These are phyloP conservation scores for Arachnopeziza araneosa DNA, from an alignment of 2,329 filamentous ascomycete species.

Conservation along the genomic window DNA sequence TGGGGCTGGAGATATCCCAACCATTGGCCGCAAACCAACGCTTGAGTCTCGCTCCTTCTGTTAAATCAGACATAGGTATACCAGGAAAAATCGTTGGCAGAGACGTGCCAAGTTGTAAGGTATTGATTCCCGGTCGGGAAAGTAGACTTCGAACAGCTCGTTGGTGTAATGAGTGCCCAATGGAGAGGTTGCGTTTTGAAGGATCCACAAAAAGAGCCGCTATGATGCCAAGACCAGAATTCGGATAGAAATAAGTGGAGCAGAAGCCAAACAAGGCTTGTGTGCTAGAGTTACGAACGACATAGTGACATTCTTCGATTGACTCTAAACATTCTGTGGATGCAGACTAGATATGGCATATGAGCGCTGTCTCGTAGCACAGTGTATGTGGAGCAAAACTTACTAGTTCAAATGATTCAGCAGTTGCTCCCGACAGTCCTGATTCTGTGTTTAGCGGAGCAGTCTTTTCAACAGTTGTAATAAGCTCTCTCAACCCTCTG, in stretches of 20 bases:
- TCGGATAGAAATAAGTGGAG: conserved; percentile 74
- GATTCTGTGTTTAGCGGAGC: conserved; percentile 61
- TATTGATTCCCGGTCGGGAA: conserved; percentile 66
- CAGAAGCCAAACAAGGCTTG: conserved; percentile 88
- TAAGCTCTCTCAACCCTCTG: conserved; percentile 66
- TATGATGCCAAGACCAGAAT: conserved; percentile 54
- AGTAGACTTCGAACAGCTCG: conserved; percentile 75
- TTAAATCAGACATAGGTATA: conserved; percentile 60
- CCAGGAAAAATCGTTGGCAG: conserved; percentile 84
- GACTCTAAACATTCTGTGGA: conserved; percentile 44
- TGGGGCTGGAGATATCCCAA: conserved; percentile 69
- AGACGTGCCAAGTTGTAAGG: conserved; percentile 73
- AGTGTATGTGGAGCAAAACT: background rate
- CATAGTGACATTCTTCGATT: conserved; percentile 79
- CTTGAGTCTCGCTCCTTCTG: conserved; percentile 40
- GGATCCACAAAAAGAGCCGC: conserved; percentile 89
- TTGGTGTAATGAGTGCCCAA: conserved; percentile 84
- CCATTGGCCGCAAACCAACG: conserved; percentile 89
- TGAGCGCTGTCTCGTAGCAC: background rate
- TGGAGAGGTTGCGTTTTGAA: conserved; percentile 76
- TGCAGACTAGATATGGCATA: background rate
- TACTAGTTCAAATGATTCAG: conserved; percentile 69
- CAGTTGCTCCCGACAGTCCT: conserved; percentile 57
- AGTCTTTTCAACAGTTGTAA: conserved; percentile 63
- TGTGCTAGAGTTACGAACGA: conserved; percentile 90